Evolutionary conservation across 2,329 filamentous ascomycete genomes (phyloP).

Genomic region (Xylariales sp.): DNA sequence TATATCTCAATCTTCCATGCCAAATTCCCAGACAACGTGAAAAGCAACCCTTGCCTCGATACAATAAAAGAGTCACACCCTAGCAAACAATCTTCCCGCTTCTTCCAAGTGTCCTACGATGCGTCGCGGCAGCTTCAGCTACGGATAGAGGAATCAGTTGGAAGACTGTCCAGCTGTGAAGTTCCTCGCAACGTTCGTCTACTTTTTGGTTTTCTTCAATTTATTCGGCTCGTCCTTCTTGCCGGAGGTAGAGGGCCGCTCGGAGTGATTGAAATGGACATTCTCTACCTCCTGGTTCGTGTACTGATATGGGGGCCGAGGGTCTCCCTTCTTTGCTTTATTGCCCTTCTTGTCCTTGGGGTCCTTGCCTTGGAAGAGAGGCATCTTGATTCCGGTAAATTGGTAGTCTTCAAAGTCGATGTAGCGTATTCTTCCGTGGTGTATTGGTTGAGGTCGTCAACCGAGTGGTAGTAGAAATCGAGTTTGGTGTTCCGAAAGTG

Average conservation of each 20-base stretch:
- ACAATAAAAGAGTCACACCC: not conserved
- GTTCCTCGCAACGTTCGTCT: not conserved
- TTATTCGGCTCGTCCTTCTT: not conserved
- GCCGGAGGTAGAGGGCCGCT: not conserved
- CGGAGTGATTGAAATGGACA: not conserved
- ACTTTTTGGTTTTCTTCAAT: not conserved
- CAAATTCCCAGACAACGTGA: too few relatives aligned
- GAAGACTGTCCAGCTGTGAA: not conserved
- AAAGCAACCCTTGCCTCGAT: not conserved
- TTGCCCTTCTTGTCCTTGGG: not conserved
- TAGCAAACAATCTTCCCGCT: not conserved
- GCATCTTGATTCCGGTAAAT: not conserved
- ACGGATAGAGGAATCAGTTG: not conserved
- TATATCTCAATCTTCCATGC: too few relatives aligned
- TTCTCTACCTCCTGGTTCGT: not conserved
- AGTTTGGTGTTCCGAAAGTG: not conserved
- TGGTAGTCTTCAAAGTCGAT: too few relatives aligned
- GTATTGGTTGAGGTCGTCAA: not conserved
- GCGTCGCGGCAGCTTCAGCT: too few relatives aligned
- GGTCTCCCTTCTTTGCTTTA: not conserved
- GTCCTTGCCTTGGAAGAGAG: not conserved
- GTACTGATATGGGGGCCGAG: not conserved
- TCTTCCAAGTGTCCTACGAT: not conserved
- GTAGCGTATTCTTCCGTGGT: not conserved
- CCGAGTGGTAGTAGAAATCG: not conserved